These are phyloP conservation scores for Eutrema heterophyllum DNA, from an alignment of 345 rosid genomes.

Conservation along the genomic window DNA sequence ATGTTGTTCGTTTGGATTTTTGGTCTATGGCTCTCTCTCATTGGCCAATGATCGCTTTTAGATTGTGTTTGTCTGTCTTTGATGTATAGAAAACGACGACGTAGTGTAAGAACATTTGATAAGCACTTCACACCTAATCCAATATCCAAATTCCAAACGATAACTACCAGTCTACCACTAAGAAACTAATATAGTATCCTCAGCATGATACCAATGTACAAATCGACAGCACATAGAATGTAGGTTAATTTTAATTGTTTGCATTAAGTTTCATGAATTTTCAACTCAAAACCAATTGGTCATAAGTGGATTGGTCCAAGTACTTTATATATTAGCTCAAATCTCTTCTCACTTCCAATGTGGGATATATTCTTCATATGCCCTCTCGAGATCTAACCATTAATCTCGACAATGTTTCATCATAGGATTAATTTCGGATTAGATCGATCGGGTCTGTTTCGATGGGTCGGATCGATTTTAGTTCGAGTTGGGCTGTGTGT, in stretches of 20 bases:
- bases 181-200: background rate
- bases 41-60: background rate
- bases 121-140: conserved; percentile 21
- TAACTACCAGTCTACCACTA: conserved; percentile 12
- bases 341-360: too few relatives aligned
- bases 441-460: too few relatives aligned
- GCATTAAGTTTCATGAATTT: too few relatives aligned
- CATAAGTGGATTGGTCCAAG: too few relatives aligned
- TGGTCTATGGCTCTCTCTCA: background rate
- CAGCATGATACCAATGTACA: background rate
- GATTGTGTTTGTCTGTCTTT: conserved; percentile 5
- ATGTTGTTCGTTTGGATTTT: background rate
- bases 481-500: too few relatives aligned
- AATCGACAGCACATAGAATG: background rate
- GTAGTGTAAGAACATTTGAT: background rate
- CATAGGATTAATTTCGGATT: too few relatives aligned
- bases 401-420: too few relatives aligned
- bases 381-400: too few relatives aligned
- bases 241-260: background rate
- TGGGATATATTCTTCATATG: too few relatives aligned
- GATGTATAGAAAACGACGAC: background rate
- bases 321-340: too few relatives aligned
- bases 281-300: too few relatives aligned
- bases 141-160: conserved; percentile 4
- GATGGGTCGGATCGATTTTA: too few relatives aligned